Evolutionary conservation across 1,284 basidiomycete genomes (phyloP).

Genomic region (Fomitopsis palustris): DNA sequence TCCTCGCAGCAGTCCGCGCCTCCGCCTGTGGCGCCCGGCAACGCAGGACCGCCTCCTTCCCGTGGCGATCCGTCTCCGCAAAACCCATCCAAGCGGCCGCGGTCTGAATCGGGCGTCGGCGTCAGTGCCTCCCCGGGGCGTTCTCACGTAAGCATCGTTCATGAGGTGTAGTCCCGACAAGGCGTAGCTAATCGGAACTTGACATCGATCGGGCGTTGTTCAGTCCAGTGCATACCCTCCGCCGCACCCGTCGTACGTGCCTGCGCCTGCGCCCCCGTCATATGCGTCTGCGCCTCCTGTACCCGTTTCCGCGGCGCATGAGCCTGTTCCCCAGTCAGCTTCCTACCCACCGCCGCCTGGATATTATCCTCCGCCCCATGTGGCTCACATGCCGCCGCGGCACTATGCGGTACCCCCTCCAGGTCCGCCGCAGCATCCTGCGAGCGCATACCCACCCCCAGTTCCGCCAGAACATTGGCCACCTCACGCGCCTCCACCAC

Average conservation of each 20-base stretch:
- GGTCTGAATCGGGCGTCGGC: conserved; percentile 23
- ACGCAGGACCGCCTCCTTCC: conserved; percentile 12
- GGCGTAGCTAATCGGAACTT: conserved; percentile 21
- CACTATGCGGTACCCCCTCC: conserved; percentile 23
- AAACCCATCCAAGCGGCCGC: conserved; percentile 25
- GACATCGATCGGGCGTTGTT: conserved; percentile 6
- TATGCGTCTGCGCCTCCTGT: conserved; percentile 21
- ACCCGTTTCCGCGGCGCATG: conserved; percentile 20
- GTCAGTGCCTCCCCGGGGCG: conserved; percentile 32
- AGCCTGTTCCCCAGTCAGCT: conserved; percentile 24
- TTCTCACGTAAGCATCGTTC: conserved; percentile 35
- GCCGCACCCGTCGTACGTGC: conserved; percentile 24
- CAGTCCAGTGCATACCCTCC: conserved; percentile 21
- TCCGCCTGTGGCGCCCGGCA: conserved; percentile 14
- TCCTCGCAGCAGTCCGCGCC: conserved; percentile 11
- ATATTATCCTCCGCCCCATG: conserved; percentile 22
- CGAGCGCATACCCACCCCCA: conserved; percentile 27
- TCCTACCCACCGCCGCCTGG: conserved; percentile 15
- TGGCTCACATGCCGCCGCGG: conserved; percentile 18
- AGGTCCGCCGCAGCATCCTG: conserved; percentile 26
- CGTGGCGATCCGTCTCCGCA: conserved; percentile 23
- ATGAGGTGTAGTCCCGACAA: conserved; percentile 20
- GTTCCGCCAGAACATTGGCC: conserved; percentile 34
- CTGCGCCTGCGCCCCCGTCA: conserved; percentile 24
- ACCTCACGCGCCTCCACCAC: conserved; percentile 22